Evolutionary conservation across 2,329 filamentous ascomycete species (phyloP), one percentile per base, ranked within the genome.

Genomic region (Epicoccum nigrum): DNA sequence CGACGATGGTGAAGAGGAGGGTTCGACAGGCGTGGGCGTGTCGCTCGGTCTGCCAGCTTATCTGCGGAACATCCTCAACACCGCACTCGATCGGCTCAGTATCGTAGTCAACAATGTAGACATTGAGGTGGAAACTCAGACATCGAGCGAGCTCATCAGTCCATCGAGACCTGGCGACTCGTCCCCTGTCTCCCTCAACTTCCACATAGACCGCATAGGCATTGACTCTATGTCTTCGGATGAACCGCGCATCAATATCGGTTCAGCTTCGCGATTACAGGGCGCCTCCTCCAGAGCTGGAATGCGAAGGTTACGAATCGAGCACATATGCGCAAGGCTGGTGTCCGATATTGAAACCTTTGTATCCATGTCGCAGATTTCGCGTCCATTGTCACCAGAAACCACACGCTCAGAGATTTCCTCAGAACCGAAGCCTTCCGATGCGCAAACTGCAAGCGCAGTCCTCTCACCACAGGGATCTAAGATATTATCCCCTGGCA

Each of bases 11-110:
- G 84, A 87, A 31, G 85, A 88, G 4, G 86, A 86, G 30, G 72
- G 76, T 12, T 70, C 79, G 8, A 71, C 84, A 4, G 89, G 89
- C n/a, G 90, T 87, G 17, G 89, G 89, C 1, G 83, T 88, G 58
- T 76, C 84, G 1, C 75, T 92, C 25, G 86, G 85, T 1, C 76
- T 93, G 4, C 89, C 89, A 5, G 78, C 77, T 0, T 90, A 92
- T 57, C 75, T 94, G 38, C 83, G 86, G 33, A 83, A 83, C 58
- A 90, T 91, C 58, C 72, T 93, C 5, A 86, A 91, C 59, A 88
- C 88, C 23, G 84, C 92, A 40, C 76, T 88, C 20, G 88, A 94
- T 71, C 82, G 89, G 37, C 79, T 87, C 47, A 83, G 89, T 65
- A 75, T 93, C 20, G 79, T 77, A 41, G 84, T 93, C 51, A 82